A percentile compares a stretch with the other conserved stretches of the same genome.
Evolutionary conservation across 2,329 filamentous ascomycete genomes (phyloP).

Genomic region (Beauveria pseudobassiana): DNA sequence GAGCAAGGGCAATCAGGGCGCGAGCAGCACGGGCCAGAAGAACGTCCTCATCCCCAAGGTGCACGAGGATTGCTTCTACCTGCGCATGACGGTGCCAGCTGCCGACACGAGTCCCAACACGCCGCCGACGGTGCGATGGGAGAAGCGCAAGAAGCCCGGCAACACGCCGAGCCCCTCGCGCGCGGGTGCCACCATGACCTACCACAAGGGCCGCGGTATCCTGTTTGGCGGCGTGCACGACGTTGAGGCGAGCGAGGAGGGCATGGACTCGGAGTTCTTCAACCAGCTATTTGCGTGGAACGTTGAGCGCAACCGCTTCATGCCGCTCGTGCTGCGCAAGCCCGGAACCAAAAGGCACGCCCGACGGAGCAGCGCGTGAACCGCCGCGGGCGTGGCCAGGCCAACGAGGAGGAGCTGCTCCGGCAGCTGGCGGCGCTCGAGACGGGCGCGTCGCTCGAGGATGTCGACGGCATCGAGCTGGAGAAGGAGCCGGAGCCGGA

Average conservation of each 20-base stretch:
- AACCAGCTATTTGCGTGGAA: slow-evolving; percentile 90
- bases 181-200: slow-evolving; percentile 87
- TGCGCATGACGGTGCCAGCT: slow-evolving; percentile 68
- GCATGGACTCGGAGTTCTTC: slow-evolving; percentile 96
- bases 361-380: slow-evolving; percentile 44
- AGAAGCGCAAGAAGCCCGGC: slow-evolving; percentile 83
- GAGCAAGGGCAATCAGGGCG: slow-evolving; percentile 50
- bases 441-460: slow-evolving; percentile 58
- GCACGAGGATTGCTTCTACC: slow-evolving; percentile 91
- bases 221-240: slow-evolving; percentile 93
- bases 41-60: slow-evolving; percentile 80
- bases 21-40: slow-evolving; percentile 37
- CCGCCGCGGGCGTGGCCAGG: slow-evolving; percentile 69
- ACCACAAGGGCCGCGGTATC: slow-evolving; percentile 88
- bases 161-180: slow-evolving; percentile 79
- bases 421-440: slow-evolving; percentile 81
- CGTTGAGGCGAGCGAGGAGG: slow-evolving; percentile 84
- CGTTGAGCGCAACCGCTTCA: slow-evolving; percentile 90
- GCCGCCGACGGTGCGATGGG: slow-evolving; percentile 76
- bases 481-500: slow-evolving; percentile 44
- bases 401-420: slow-evolving; percentile 85
- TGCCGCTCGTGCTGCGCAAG: slow-evolving; percentile 71
- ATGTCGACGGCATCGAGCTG: slow-evolving; percentile 40
- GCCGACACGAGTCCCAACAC: slow-evolving; percentile 58
- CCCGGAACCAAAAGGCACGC: slow-evolving; percentile 55